Conservation (phyloP, 1,139 yeast species). For the Suhomyces yuchorum region DNA sequence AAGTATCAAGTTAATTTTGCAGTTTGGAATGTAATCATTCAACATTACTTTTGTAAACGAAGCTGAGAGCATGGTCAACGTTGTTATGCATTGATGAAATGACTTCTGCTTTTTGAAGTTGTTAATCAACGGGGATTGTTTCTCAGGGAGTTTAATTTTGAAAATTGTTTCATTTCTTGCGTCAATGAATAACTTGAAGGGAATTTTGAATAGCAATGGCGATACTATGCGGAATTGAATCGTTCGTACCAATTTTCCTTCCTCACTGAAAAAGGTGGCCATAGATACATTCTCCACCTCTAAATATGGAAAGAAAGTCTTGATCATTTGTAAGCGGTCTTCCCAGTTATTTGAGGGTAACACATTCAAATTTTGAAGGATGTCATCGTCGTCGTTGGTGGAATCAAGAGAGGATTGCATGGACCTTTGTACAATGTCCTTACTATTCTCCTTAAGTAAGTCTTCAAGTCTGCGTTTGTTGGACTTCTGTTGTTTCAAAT, state of each 20-base stretch:
- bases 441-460: slow-evolving; percentile 27
- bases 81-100: slow-evolving; percentile 9
- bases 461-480: slow-evolving; percentile 23
- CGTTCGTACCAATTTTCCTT: slow-evolving; percentile 18
- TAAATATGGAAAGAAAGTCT: slow-evolving; percentile 30
- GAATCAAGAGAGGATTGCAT: slow-evolving; percentile 1
- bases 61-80: slow-evolving; percentile 25
- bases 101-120: slow-evolving; percentile 2
- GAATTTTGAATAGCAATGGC: slow-evolving; percentile 28
- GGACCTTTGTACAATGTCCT: slow-evolving; percentile 11
- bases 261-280: slow-evolving; percentile 15
- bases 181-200: slow-evolving; percentile 23
- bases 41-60: slow-evolving; percentile 23
- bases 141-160: slow-evolving; percentile 13
- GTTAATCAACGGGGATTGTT: neutral
- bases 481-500: slow-evolving; percentile 18
- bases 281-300: slow-evolving; percentile 25
- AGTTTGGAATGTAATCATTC: slow-evolving; percentile 29
- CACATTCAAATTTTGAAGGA: slow-evolving; percentile 32
- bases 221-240: slow-evolving; percentile 26
- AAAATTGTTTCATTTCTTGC: slow-evolving; percentile 22
- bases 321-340: slow-evolving; percentile 29
- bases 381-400: slow-evolving; percentile 24
- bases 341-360: slow-evolving; percentile 42
- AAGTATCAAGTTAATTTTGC: slow-evolving; percentile 33